Percentiles rank a stretch among this genome's conserved stretches.
These are phyloP conservation scores for Microglena sp. DNA, from an alignment of 139 green algal genomes.

Conservation along the genomic window DNA sequence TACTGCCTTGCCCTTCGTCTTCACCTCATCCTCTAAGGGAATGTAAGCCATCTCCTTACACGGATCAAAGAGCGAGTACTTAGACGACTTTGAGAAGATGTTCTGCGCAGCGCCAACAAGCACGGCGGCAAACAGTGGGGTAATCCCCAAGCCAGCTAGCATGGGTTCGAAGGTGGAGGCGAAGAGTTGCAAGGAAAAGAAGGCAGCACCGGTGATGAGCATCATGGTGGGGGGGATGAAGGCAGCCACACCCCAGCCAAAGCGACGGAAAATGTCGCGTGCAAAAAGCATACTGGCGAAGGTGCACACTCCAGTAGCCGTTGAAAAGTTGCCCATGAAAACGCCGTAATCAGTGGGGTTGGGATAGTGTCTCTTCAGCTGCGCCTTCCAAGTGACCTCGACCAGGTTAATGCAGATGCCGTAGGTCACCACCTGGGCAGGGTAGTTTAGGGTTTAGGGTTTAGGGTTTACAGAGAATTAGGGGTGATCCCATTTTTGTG, in stretches of 20 bases:
- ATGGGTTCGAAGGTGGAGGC: no score
- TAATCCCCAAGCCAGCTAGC: no score
- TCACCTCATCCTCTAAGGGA: constrained; percentile 81
- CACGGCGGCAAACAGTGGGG: constrained; percentile 82
- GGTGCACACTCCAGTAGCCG: no score
- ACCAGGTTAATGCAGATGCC: no score
- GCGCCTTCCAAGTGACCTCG: no score
- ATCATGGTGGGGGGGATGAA: constrained; percentile 83
- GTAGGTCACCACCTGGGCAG: no score
- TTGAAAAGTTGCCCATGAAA: constrained; percentile 94
- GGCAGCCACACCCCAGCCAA: constrained; percentile 79
- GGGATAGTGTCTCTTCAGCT: no score
- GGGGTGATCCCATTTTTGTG: no score
- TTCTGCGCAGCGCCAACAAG: constrained; percentile 88
- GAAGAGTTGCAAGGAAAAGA: no score
- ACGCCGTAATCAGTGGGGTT: constrained; percentile 86
- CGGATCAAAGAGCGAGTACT: constrained; percentile 95
- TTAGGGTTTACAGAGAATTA: no score
- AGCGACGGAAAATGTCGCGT: constrained; percentile 73
- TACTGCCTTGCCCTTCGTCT: constrained; percentile 94
- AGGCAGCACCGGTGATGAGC: constrained; percentile 55
- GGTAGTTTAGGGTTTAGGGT: no score
- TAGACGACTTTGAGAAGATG: constrained; percentile 87
- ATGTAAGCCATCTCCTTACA: constrained; percentile 99
- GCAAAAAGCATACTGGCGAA: constrained; percentile 84